Evolutionary conservation across 352 stramenopile genomes (phyloP), one percentile per base, ranked within the genome.

Genomic region (Pythium phragmitis): DNA sequence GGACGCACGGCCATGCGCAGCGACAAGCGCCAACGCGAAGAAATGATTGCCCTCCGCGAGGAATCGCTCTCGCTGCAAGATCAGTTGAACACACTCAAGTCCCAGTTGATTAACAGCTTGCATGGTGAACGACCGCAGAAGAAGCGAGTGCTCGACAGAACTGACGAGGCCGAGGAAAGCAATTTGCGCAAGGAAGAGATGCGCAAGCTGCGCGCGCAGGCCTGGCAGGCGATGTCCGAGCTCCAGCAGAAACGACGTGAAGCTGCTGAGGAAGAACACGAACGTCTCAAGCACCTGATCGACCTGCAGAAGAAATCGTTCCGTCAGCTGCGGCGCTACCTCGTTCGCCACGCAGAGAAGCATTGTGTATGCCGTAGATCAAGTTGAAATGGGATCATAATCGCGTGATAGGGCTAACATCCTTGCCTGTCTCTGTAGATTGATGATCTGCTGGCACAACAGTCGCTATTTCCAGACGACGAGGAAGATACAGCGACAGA

Each of bases 11-110:
- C 58, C 23, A 36, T 56, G 45, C 57, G 60, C 9, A 71, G 63
- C 1, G 74, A 71, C 65, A 74, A 73, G 52, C 74, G 71, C 2
- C 74, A 71, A 51, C 77, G 73, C 48, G 68, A 79, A 5, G 71
- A 81, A 39, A 55, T 81, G 14, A 61, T 65, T 16, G 30, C 59
- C 26, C 55, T 81, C 9, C 49, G 65, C 43, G 53, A 43, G 1
- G 57, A 76, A 12, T 39, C 68, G 12, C 51, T 73, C 11, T 52
- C 64, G n/a, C 42, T 81, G 37, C 52, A 78, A 42, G 72, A 58
- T 13, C 68, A 49, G 12, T 37, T 73, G 26, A 46, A 52, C 26
- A 60, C 72, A 17, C 48, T 81, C 13, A 68, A 74, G 56, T n/a
- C 21, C 16, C 67, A 34, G 19, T 12, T 66, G 9, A 42, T 41